A percentile compares a stretch with the other conserved stretches of the same genome.
phyloP scores from a whole-genome alignment of 257 asterid species.

The Datura wrightii region DNA sequence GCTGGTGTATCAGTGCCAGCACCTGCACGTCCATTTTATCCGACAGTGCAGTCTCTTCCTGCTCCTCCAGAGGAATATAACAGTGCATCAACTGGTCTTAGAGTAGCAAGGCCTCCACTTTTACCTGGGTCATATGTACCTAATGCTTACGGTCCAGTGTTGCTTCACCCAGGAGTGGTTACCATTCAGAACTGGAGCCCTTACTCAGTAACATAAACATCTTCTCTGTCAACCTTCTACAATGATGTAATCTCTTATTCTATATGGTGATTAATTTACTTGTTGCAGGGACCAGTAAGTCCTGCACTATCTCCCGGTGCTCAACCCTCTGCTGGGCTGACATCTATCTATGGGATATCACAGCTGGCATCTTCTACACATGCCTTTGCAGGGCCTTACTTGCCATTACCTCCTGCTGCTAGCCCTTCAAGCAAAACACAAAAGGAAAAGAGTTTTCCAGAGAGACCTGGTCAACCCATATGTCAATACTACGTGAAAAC shows the following conservation, averaged over 20 bases:
- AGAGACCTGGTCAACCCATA: conserved; percentile 75
- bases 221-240: conserved; percentile 21
- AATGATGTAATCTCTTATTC: conserved; percentile 22
- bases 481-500: conserved; percentile 85
- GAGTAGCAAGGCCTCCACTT: conserved; percentile 72
- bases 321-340: conserved; percentile 57
- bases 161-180: conserved; percentile 78
- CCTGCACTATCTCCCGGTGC: conserved; percentile 72
- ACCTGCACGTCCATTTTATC: conserved; percentile 90
- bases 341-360: conserved; percentile 64
- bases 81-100: conserved; percentile 52
- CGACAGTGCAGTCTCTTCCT: conserved; percentile 76
- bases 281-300: conserved; percentile 66
- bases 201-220: conserved; percentile 55
- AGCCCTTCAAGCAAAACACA: conserved; percentile 49
- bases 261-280: conserved; percentile 36
- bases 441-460: conserved; percentile 68
- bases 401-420: conserved; percentile 52
- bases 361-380: conserved; percentile 64
- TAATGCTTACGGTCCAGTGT: conserved; percentile 76
- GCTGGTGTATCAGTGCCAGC: conserved; percentile 66
- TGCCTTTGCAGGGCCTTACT: conserved; percentile 58
- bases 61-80: conserved; percentile 64
- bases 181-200: conserved; percentile 79
- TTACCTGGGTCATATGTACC: conserved; percentile 72